Conservation (phyloP, 371 early-diverging fungal species). For the Lichtheimia hyalospora region DNA sequence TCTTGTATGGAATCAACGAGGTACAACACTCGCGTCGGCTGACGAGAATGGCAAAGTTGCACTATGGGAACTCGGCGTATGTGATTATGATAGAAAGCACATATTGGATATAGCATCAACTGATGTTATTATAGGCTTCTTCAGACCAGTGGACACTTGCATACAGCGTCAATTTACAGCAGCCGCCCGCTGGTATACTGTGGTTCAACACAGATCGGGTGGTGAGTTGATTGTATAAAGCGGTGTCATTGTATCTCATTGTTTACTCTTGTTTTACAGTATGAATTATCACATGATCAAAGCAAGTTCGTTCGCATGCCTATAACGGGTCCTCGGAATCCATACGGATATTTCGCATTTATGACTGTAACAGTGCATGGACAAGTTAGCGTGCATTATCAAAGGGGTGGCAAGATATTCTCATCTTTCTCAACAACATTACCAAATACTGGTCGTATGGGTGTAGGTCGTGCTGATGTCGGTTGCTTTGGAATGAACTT, state of each 20-base stretch:
- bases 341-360: slow-evolving; percentile 42
- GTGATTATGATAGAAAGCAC: background rate
- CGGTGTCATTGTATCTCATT: background rate
- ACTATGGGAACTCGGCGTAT: slow-evolving; percentile 43
- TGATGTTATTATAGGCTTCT: slow-evolving; percentile 22
- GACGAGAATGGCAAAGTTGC: slow-evolving; percentile 49
- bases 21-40: slow-evolving; percentile 37
- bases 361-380: slow-evolving; percentile 42
- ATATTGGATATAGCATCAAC: background rate
- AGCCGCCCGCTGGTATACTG: slow-evolving; percentile 41
- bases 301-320: slow-evolving; percentile 19
- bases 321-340: slow-evolving; percentile 38
- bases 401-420: slow-evolving; percentile 39
- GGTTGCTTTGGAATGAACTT: slow-evolving; percentile 41
- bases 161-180: slow-evolving; percentile 33
- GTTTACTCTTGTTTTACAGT: slow-evolving; percentile 12
- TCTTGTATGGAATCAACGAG: slow-evolving; percentile 45
- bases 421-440: slow-evolving; percentile 34
- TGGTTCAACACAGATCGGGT: slow-evolving; percentile 45
- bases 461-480: slow-evolving; percentile 25
- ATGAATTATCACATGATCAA: slow-evolving; percentile 7
- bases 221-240: slow-evolving; percentile 15
- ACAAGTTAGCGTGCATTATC: slow-evolving; percentile 45
- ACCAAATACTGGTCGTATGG: slow-evolving; percentile 28
- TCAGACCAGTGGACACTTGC: slow-evolving; percentile 32